Conservation (phyloP, 305 asterid species). For the Rubia balearica region DNA sequence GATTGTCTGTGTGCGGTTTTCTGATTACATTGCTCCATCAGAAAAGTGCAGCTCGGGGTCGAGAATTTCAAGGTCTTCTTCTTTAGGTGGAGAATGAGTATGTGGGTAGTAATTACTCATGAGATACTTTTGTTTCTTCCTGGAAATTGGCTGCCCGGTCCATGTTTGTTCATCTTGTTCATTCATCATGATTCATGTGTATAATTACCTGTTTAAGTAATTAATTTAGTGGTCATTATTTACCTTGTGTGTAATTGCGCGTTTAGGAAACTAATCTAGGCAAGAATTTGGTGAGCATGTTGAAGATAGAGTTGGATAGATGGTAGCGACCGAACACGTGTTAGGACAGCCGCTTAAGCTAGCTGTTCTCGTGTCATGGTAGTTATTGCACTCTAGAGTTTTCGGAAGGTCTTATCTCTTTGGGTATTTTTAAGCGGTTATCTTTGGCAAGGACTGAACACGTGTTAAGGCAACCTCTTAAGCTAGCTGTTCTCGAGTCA, state of each 20-base stretch:
- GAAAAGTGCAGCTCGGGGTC: conserved; percentile 3
- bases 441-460: background rate
- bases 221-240: background rate
- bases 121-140: background rate
- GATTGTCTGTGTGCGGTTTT: background rate
- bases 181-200: background rate
- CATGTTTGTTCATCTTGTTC: background rate
- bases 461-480: background rate
- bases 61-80: background rate
- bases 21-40: background rate
- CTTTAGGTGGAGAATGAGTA: background rate
- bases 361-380: conserved; percentile 4
- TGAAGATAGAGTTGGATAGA: background rate
- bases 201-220: background rate
- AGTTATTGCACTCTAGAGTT: background rate
- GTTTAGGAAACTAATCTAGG: background rate
- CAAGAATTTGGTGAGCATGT: background rate
- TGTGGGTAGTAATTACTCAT: background rate
- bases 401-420: background rate
- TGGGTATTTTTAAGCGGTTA: background rate
- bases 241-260: background rate
- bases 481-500: background rate
- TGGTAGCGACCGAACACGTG: background rate
- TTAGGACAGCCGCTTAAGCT: background rate
- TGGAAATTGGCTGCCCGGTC: background rate